phyloP scores from a whole-genome alignment of 192 early-diverging fungal species.

The Chytriomyces confervae region DNA sequence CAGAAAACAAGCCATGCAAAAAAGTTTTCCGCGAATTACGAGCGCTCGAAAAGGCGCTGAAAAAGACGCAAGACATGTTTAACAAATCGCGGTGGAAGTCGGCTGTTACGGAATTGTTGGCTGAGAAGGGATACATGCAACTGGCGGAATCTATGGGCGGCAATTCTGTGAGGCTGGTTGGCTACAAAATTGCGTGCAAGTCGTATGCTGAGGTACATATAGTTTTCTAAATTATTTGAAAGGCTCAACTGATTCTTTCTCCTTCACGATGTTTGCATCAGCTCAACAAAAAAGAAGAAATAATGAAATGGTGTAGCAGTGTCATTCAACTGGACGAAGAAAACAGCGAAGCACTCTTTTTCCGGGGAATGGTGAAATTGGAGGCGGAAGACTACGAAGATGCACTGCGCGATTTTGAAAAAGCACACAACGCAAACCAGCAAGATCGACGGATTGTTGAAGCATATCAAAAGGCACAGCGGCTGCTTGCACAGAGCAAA shows the following conservation, averaged over 20 bases:
- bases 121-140: constrained; percentile 39
- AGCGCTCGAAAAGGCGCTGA: constrained; percentile 73
- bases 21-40: constrained; percentile 73
- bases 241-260: not conserved
- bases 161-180: constrained; percentile 39
- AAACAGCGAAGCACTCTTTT: constrained; percentile 74
- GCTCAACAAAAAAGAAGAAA: constrained; percentile 61
- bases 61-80: constrained; percentile 61
- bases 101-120: constrained; percentile 53
- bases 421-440: constrained; percentile 69
- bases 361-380: constrained; percentile 73
- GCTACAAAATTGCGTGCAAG: constrained; percentile 65
- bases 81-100: constrained; percentile 63
- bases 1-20: constrained; percentile 91
- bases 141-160: constrained; percentile 52
- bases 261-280: constrained; percentile 24
- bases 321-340: constrained; percentile 73
- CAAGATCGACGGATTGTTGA: constrained; percentile 64
- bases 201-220: constrained; percentile 58
- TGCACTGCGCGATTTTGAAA: constrained; percentile 74
- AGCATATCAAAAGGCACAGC: constrained; percentile 66
- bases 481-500: constrained; percentile 59
- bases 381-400: constrained; percentile 76
- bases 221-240: not conserved
- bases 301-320: constrained; percentile 71